Base-by-base conservation (phyloP, 2,329 filamentous ascomycete genomes). In the Torrubiella hemipterigena region DNA sequence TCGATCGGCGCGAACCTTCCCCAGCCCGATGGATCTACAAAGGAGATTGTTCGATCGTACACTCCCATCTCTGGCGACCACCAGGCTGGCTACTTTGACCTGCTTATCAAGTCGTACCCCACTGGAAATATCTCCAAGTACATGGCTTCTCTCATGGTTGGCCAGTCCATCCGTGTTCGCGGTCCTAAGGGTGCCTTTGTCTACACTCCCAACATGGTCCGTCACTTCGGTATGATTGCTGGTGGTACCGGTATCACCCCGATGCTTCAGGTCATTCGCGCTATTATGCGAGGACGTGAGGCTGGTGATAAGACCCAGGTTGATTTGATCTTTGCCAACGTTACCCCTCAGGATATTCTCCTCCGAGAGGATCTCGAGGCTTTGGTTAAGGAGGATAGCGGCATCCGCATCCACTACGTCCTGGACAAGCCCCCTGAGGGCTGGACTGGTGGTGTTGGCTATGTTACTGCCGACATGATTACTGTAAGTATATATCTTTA, bases 111-210 rank as follows among this genome's bases (percentile, higher is more conserved):
- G 70, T 86, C 86, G 17, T 98, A 98, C 63, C 85, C 87, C 3
- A 87, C 85, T 45, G 91, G 91, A 48, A 96, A 96, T 67, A 96
- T 98, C 68, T 93, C 83, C 56, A 87, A 85, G 64, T 71, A 93
- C 61, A 77, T 98, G 63, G 83, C 85, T 28, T 77, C 73, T 10
- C 73, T 98, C 39, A 73, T 72, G 41, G 70, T 95, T 38, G 87
- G 89, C 39, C 77, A 93, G 58, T 79, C 72, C 38, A 91, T 98
- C 69, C 84, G 84, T 55, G 80, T 96, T 48, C 78, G 75, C 48
- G 91, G 91, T 8, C 91, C 91, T 58, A 96, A 96, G 72, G 91
- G 91, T 46, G 89, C 89, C 47, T 95, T 98, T 70, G 83, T 93
- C 40, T 98, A 98, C 65, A 84, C 80, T 13, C 86, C 89, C 47